Evolutionary conservation across 306 rosid genomes (phyloP).

Genomic region (Cicer bijugum): DNA sequence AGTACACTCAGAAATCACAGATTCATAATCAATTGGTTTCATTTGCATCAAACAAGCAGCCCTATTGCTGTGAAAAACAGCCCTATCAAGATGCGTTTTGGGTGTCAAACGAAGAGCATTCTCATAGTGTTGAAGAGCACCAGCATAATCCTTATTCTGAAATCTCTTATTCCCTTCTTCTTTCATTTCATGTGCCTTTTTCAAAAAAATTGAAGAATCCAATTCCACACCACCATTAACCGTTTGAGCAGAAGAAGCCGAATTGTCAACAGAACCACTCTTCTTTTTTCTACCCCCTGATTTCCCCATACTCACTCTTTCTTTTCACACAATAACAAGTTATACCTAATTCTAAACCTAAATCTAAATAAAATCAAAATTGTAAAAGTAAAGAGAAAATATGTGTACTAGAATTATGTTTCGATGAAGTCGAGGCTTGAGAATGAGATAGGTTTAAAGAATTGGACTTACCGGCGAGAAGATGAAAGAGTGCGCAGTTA

Average conservation of each 20-base stretch:
- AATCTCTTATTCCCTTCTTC: constrained; percentile 90
- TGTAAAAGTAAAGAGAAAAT: neutral
- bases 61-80: constrained; percentile 87
- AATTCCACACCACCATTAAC: constrained; percentile 71
- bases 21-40: constrained; percentile 88
- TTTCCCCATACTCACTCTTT: constrained; percentile 74
- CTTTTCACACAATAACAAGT: constrained; percentile 12
- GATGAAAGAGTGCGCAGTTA: constrained; percentile 18
- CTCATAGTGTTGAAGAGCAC: constrained; percentile 91
- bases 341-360: constrained; percentile 21
- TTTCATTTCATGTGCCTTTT: constrained; percentile 90
- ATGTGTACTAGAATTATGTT: neutral
- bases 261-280: constrained; percentile 60
- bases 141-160: constrained; percentile 78
- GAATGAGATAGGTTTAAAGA: constrained; percentile 9
- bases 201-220: constrained; percentile 81
- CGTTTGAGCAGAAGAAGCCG: constrained; percentile 44
- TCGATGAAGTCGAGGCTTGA: constrained; percentile 25
- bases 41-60: constrained; percentile 97
- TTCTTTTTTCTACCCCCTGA: constrained; percentile 91
- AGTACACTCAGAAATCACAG: constrained; percentile 87
- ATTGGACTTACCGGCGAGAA: constrained; percentile 50
- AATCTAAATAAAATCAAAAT: constrained; percentile 14
- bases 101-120: constrained; percentile 84
- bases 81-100: constrained; percentile 76